Evolutionary conservation across 2,329 filamentous ascomycete species (phyloP).

Genomic region (Aspergillus fijiensis): DNA sequence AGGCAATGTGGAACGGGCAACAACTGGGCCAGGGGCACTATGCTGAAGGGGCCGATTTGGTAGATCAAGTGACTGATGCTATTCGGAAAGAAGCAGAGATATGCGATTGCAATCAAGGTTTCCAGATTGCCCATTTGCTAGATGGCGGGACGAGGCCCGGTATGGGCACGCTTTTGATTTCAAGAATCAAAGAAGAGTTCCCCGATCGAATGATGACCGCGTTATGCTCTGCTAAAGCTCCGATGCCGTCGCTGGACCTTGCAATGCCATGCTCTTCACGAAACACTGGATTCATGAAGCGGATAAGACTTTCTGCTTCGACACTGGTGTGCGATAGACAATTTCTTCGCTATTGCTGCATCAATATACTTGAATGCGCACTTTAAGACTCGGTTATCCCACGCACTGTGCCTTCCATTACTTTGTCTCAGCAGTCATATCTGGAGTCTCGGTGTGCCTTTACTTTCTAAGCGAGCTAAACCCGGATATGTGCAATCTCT

Average conservation of each 20-base stretch:
- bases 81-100: conserved; percentile 98
- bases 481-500: conserved; percentile 98
- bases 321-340: conserved; percentile 71
- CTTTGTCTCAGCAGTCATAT: conserved; percentile 99
- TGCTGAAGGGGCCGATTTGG: conserved; percentile 98
- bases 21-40: conserved; percentile 99
- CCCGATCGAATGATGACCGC: conserved; percentile 99
- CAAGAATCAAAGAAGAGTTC: conserved; percentile 99
- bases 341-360: neutral
- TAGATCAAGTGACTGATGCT: conserved; percentile 96
- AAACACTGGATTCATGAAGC: conserved; percentile 98
- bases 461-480: conserved; percentile 99
- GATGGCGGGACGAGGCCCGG: conserved; percentile 99
- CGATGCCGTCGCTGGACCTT: conserved; percentile 98
- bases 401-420: conserved; percentile 99
- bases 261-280: conserved; percentile 99
- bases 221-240: conserved; percentile 99
- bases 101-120: conserved; percentile 99
- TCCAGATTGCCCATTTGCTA: conserved; percentile 99
- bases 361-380: conserved; percentile 99
- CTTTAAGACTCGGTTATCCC: conserved; percentile 96
- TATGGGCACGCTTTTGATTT: conserved; percentile 99
- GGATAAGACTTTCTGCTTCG: conserved; percentile 99
- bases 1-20: conserved; percentile 99
- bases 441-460: conserved; percentile 95